Conservation (phyloP, 73 alveolate genomes). For the Tetrahymena thermophila region DNA sequence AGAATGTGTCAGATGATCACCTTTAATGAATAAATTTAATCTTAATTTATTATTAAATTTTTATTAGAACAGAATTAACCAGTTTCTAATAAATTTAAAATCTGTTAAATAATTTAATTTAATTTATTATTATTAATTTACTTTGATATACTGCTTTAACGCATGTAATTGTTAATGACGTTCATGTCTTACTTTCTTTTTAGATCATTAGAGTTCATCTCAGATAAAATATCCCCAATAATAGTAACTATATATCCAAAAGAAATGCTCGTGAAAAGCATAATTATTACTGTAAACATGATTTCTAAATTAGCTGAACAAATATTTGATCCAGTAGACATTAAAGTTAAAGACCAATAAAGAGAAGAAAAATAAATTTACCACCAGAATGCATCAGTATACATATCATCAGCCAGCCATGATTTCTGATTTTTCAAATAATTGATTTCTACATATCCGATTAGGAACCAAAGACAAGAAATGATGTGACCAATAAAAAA, state of each 20-base stretch:
- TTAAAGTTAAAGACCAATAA: neutral
- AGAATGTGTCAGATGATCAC: no score
- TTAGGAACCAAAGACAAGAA: neutral
- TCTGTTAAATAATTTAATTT: no score
- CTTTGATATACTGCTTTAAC: neutral
- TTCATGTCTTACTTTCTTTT: neutral
- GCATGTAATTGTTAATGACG: neutral
- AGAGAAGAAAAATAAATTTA: neutral
- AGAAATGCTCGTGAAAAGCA: neutral
- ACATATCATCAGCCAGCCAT: neutral
- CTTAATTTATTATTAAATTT: no score
- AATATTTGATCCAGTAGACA: neutral
- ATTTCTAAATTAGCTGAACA: neutral
- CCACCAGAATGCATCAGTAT: neutral
- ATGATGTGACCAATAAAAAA: neutral
- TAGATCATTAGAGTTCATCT: neutral
- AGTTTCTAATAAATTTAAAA: no score
- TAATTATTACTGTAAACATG: neutral
- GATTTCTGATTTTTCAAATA: neutral
- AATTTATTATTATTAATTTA: no score
- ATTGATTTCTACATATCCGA: neutral
- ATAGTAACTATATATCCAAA: neutral
- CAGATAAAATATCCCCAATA: neutral
- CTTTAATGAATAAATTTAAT: no score
- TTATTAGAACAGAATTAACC: no score